Evolutionary conservation across 208 protist species (phyloP).

Genomic region (Porcisia deanei): DNA sequence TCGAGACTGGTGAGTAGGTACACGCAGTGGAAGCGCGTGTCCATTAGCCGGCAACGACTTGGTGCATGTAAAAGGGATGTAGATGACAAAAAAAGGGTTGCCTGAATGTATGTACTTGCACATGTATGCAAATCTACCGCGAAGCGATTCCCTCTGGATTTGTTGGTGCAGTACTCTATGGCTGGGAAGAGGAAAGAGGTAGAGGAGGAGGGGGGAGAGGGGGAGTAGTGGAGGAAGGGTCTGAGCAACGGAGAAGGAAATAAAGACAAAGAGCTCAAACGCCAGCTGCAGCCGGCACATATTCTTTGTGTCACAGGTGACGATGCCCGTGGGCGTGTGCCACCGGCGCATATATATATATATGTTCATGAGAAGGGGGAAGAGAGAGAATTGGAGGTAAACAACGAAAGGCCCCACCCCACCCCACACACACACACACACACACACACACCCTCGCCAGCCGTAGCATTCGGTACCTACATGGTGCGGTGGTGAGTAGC

Average conservation of each 20-base stretch:
- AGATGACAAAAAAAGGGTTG: neutral
- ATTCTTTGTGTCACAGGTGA: neutral
- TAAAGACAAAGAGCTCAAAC: neutral
- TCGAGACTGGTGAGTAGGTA: slow-evolving; percentile 89
- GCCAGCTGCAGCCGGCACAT: neutral
- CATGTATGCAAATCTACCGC: neutral
- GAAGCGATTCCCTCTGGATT: neutral
- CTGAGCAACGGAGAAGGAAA: neutral
- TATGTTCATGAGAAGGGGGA: neutral
- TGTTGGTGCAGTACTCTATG: neutral
- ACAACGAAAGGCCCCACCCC: neutral
- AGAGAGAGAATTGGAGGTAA: neutral
- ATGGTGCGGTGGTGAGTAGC: neutral
- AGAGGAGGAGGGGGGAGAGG: neutral
- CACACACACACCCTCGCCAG: neutral
- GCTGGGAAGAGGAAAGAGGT: neutral
- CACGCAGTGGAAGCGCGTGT: slow-evolving; percentile 90
- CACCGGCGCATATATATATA: neutral
- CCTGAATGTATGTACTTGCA: slow-evolving; percentile 4
- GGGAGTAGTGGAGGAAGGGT: neutral
- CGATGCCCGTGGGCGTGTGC: neutral
- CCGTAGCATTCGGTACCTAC: neutral
- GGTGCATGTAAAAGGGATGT: neutral
- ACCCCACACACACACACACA: neutral
- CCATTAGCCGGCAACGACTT: slow-evolving; percentile 37